A percentile compares a stretch with the other conserved stretches of the same genome.
Conservation (phyloP, 345 rosid species). For the Litchi chinensis region DNA sequence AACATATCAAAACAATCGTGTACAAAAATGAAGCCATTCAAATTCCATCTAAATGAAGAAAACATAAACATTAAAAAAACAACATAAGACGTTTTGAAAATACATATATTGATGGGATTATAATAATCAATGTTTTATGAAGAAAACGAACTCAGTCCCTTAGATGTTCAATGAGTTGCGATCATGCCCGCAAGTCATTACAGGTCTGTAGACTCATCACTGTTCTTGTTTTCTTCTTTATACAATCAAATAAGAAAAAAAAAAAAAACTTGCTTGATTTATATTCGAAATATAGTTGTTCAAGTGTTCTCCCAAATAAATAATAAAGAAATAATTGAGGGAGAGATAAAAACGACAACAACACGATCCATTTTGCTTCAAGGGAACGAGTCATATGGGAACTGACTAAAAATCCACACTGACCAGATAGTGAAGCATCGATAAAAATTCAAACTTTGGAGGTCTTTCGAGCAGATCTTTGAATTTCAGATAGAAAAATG, state of each 20-base stretch:
- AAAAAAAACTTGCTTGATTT: not conserved
- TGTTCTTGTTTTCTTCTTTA: slow-evolving; percentile 30
- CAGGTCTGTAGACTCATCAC: slow-evolving; percentile 95
- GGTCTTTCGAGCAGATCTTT: not conserved
- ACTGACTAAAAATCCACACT: slow-evolving; percentile 53
- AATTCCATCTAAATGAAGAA: not conserved
- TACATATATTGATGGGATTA: not conserved
- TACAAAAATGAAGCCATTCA: not conserved
- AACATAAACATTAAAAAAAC: slow-evolving; percentile 8
- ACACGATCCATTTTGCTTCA: slow-evolving; percentile 72
- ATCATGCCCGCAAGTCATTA: slow-evolving; percentile 90
- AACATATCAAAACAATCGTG: not conserved
- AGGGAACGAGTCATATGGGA: slow-evolving; percentile 92
- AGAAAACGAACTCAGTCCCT: slow-evolving; percentile 76
- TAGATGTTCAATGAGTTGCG: slow-evolving; percentile 86
- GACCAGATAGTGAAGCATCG: slow-evolving; percentile 87
- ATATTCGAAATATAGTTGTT: slow-evolving; percentile 48
- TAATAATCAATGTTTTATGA: not conserved
- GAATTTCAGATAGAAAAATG: not conserved
- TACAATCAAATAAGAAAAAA: not conserved
- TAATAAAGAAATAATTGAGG: not conserved
- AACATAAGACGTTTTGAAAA: not conserved
- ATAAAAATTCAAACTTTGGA: too few species aligned
- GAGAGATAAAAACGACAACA: slow-evolving; percentile 29
- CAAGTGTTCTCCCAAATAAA: slow-evolving; percentile 32